Base-by-base conservation (phyloP, 202 grass and related monocot species). In the Schoenoplectus triqueter region DNA sequence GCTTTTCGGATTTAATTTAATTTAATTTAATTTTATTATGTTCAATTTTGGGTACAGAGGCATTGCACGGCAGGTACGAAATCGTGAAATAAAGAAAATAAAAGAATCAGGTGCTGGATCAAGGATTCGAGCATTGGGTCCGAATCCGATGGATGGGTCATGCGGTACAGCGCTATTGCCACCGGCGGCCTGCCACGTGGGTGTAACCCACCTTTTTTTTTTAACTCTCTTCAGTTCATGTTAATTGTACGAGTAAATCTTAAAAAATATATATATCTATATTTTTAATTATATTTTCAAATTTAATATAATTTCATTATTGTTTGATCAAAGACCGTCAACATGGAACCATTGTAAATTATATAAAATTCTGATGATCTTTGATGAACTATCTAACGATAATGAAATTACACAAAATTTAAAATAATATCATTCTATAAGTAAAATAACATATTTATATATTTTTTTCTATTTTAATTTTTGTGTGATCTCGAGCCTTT, bases 51-150 rank as follows among this genome's bases (percentile, higher is more conserved):
- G 66, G 57, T 75, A 66, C 68, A 76, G 46, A 54, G 65, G 66
- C 9, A 82, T 71, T 89, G 84, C 83, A 81, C 64, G 85, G 69
- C 77, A 78, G 87, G 83, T 89, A 89, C 87, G 85, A 86, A 86
- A 83, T 83, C 50, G 47, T 11, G 39, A 75, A 40, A 55, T 70
- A 49, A 49, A 49, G 8, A 9, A 56, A 62, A 86, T 46, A 44
- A 65, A 66, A 22, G 71, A 57, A 65, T 79, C 13, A 50, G 54
- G 60, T 69, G 6, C 31, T 68, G 31, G 57, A 54, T 4, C 52
- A 5, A 18, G 2, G 8, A 5, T 6, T 21, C 31, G 40, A 11
- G 42, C 48, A 66, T 11, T 65, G 19, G 63, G 5, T 86, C 39
- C 4, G 65, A n/a, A 2, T 86, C 39, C 4, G 65, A n/a, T 0